A percentile compares a stretch with the other conserved stretches of the same genome.
These are phyloP conservation scores for Xerocomus spinulosus DNA, from an alignment of 768 basidiomycete genomes.

Conservation along the genomic window DNA sequence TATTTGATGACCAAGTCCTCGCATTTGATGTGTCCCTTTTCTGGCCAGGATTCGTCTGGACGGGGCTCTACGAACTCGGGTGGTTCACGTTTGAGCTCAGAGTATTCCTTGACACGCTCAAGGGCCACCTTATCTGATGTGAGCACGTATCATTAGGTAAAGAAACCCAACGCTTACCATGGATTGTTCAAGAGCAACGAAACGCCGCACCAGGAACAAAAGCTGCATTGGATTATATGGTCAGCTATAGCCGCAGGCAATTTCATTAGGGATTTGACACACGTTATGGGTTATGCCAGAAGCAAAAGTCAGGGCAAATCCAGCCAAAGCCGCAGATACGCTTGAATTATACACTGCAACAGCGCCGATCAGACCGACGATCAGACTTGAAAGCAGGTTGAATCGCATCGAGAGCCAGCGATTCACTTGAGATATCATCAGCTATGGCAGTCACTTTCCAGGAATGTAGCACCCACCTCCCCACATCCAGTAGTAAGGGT, in stretches of 20 bases:
- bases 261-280: background rate
- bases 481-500: conserved; percentile 91
- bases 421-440: conserved; percentile 51
- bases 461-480: conserved; percentile 45
- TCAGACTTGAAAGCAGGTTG: conserved; percentile 68
- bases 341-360: conserved; percentile 62
- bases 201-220: conserved; percentile 70
- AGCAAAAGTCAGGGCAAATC: conserved; percentile 84
- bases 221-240: conserved; percentile 36
- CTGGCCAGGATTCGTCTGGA: conserved; percentile 79
- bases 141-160: background rate
- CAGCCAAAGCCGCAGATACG: conserved; percentile 77
- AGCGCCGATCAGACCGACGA: conserved; percentile 69
- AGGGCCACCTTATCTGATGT: conserved; percentile 56
- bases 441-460: background rate
- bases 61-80: conserved; percentile 84
- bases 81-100: conserved; percentile 70
- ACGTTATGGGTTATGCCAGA: conserved; percentile 69
- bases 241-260: conserved; percentile 13
- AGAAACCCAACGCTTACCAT: conserved; percentile 53
- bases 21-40: conserved; percentile 61
- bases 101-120: conserved; percentile 90
- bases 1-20: conserved; percentile 75
- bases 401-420: conserved; percentile 89
- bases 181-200: conserved; percentile 85